Base-by-base conservation (phyloP, 2,329 filamentous ascomycete species). In the Massarina eburnea region DNA sequence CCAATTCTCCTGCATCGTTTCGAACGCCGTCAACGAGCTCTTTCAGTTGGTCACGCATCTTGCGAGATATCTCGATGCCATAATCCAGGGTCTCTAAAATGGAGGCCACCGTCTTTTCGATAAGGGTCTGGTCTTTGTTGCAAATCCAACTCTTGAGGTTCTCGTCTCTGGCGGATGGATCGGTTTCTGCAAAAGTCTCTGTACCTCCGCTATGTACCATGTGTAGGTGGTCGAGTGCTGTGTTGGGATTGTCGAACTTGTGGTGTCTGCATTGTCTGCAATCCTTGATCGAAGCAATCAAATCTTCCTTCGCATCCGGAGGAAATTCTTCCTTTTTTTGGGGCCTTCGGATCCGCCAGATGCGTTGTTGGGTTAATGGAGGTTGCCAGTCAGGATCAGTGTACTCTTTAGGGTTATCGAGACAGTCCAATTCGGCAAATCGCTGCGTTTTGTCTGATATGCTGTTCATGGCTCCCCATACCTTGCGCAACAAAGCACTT, bases 21-120 rank as follows among this genome's bases (percentile, higher is more conserved):
- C 44, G 43, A 4, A 68, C 64, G 1, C 66, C 64, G 10, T 63
- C 45, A 1, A 48, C 49, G 14, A 69, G 53, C 35, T 66, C 58
- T 14, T 45, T 43, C 2, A 54, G 46, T 42, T 57, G 46, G 4
- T 40, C 8, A 3, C 55, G 35, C 7, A 67, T 38, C 1, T 29
- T 29, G 8, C 41, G 43, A 14, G 55, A 49, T 21, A 37, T 39
- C 3, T 54, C 26, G 21, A 42, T 51, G 4, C 49, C 55, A 24
- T 52, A 35, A 2, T 46, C 52, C 3, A 68, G 45, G 15, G 64
- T 52, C 6, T 26, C 38, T 2, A 58, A 17, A 20, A 33, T 40
- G 0, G 49, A 53, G 2, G 48, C 47, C 26, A 61, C 59, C 6
- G 39, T 54, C 2, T 52, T 37, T 43, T 69, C 66, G 10, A 55